phyloP scores from a whole-genome alignment of 106 monocot genomes.

The Allium sativum region DNA sequence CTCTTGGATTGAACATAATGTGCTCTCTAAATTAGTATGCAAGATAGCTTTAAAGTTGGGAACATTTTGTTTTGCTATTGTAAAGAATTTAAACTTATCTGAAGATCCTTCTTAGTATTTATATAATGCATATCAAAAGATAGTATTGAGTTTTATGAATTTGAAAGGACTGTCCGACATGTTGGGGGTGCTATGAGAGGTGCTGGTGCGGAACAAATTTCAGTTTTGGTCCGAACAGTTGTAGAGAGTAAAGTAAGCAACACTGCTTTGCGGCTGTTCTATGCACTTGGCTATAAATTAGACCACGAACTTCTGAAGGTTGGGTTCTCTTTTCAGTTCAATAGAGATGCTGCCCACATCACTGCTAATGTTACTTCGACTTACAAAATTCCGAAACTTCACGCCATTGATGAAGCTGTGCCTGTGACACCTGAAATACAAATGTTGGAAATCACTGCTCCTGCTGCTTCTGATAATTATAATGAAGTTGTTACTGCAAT shows the following conservation, averaged over 20 bases:
- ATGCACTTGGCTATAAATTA: constrained; percentile 75
- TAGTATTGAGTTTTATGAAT: background rate
- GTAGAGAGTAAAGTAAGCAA: constrained; percentile 87
- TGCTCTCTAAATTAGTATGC: no score
- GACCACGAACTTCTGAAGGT: constrained; percentile 85
- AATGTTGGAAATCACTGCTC: constrained; percentile 81
- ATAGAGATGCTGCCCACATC: constrained; percentile 49
- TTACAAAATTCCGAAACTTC: constrained; percentile 65
- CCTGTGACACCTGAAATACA: constrained; percentile 79
- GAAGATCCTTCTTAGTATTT: no score
- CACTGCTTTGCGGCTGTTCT: constrained; percentile 75
- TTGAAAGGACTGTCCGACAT: constrained; percentile 72
- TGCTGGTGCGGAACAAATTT: constrained; percentile 80
- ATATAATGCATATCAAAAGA: background rate
- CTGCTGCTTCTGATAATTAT: constrained; percentile 79
- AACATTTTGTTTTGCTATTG: no score
- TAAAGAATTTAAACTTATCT: no score
- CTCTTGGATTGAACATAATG: no score
- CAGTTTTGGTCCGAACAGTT: constrained; percentile 68
- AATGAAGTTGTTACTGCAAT: constrained; percentile 70
- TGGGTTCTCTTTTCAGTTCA: constrained; percentile 65
- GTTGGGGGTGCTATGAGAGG: constrained; percentile 95
- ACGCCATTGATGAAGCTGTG: constrained; percentile 76
- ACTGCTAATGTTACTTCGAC: constrained; percentile 64
- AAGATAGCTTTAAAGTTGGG: no score